Evolutionary conservation across 257 asterid species (phyloP), one percentile per base, ranked within the genome.

Genomic region (Solanum gracilifrons): DNA sequence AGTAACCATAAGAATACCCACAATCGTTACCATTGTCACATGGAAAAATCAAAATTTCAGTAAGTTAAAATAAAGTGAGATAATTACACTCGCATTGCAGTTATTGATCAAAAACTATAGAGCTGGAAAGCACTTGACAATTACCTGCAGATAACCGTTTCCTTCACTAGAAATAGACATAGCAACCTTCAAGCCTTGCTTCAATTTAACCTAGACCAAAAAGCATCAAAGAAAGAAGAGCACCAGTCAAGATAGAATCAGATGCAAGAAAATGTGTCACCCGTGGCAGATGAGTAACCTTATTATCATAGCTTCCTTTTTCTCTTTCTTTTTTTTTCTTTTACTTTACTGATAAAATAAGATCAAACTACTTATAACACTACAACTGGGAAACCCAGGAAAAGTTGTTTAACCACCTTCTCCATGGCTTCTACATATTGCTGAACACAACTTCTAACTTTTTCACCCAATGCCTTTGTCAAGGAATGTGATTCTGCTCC

Each of bases 181-280:
- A 66, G 99, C 98, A 92, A 92, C 87, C 94, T 95, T 97, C 92
- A 97, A 92, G 31, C 99, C 99, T 93, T 94, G 99, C 93, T 97
- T 97, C 84, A 97, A 89, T 89, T 96, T 97, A 74, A 97, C 99
- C 99, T 97, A 87, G 71, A 89, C 69, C 72, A 33, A 37, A 89
- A 84, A 25, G 69, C 16, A 85, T 36, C 23, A 41, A 43, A 10
- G 83, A 39, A 43, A 69, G 43, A 69, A 36, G 79, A 31, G 51
- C 25, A 86, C 62, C 71, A 86, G 36, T 69, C 39, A 55, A 29
- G 6, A 71, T 29, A 41, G 43, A 86, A 25, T 72, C 64, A 32
- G 83, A 85, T 86, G 85, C 80, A 89, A 88, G 64, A 74, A 43
- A 79, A 79, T 13, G 16, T 8, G 84, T 15, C 64, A 79, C 37